phyloP scores from a whole-genome alignment of 2,329 filamentous ascomycete genomes.

The Diaporthe sp. region DNA sequence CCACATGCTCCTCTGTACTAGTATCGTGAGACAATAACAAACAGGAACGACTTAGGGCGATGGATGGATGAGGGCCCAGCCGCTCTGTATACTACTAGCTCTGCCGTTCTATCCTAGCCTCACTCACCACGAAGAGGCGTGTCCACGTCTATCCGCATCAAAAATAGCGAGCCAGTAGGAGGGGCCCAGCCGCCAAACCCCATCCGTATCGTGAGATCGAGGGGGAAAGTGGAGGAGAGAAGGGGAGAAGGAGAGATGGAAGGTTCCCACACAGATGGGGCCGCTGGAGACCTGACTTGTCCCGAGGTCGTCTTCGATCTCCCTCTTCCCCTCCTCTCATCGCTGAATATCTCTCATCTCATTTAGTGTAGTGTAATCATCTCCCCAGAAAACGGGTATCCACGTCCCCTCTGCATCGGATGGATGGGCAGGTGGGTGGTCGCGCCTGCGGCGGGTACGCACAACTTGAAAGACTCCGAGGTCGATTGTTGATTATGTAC shows the following conservation, averaged over 20 bases:
- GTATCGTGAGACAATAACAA: constrained; percentile 25
- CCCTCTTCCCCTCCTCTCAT: background rate
- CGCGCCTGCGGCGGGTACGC: constrained; percentile 14
- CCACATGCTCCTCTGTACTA: constrained; percentile 22
- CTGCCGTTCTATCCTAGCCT: constrained; percentile 18
- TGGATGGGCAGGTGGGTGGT: background rate
- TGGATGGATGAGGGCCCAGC: too few relatives aligned
- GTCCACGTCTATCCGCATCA: constrained; percentile 14
- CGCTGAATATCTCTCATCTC: constrained; percentile 6
- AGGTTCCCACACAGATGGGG: constrained; percentile 23
- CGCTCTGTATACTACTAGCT: background rate
- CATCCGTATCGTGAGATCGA: constrained; percentile 26
- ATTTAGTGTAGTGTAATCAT: too few relatives aligned
- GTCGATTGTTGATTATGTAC: background rate
- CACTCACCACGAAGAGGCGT: background rate
- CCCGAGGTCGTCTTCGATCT: background rate
- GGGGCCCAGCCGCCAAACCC: background rate
- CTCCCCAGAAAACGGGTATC: background rate
- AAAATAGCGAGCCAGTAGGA: constrained; percentile 17
- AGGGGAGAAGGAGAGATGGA: constrained; percentile 9
- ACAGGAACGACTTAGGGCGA: too few relatives aligned
- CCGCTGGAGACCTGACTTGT: constrained; percentile 16
- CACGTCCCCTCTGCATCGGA: background rate
- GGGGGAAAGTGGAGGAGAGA: background rate
- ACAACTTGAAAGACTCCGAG: constrained; percentile 8